These are phyloP conservation scores for Penicillium glabrum DNA, from an alignment of 2,329 filamentous ascomycete species.

Conservation along the genomic window DNA sequence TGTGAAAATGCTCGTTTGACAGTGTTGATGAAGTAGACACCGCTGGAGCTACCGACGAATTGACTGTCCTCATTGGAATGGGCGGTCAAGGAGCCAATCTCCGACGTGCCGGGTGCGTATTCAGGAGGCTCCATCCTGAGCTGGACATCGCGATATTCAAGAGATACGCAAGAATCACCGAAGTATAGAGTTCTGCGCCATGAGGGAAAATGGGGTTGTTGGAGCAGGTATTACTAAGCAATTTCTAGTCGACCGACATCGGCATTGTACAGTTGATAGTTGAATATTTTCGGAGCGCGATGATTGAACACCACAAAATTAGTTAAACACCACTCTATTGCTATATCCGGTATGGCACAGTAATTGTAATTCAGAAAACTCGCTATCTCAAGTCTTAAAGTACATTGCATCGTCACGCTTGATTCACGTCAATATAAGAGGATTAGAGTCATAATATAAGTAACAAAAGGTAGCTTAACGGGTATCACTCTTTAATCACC, in stretches of 20 bases:
- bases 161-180: neutral
- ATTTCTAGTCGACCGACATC: neutral
- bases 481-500: too few species aligned
- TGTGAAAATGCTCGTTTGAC: slow-evolving; percentile 53
- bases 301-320: too few species aligned
- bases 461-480: too few species aligned
- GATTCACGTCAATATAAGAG: too few species aligned
- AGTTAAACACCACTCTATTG: too few species aligned
- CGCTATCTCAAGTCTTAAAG: too few species aligned
- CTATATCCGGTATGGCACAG: too few species aligned
- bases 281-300: neutral
- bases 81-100: slow-evolving; percentile 45
- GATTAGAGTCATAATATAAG: too few species aligned
- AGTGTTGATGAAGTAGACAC: slow-evolving; percentile 56
- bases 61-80: slow-evolving; percentile 48
- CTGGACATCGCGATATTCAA: slow-evolving; percentile 13
- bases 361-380: too few species aligned
- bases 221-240: neutral
- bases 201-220: neutral
- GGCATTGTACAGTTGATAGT: neutral
- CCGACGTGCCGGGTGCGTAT: slow-evolving; percentile 29
- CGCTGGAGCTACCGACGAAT: slow-evolving; percentile 54
- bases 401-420: too few species aligned
- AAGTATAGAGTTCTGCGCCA: neutral
- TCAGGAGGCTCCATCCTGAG: slow-evolving; percentile 29